Evolutionary conservation across 2,329 filamentous ascomycete species (phyloP), one percentile per base, ranked within the genome.

Genomic region (Aspergillus hortae): DNA sequence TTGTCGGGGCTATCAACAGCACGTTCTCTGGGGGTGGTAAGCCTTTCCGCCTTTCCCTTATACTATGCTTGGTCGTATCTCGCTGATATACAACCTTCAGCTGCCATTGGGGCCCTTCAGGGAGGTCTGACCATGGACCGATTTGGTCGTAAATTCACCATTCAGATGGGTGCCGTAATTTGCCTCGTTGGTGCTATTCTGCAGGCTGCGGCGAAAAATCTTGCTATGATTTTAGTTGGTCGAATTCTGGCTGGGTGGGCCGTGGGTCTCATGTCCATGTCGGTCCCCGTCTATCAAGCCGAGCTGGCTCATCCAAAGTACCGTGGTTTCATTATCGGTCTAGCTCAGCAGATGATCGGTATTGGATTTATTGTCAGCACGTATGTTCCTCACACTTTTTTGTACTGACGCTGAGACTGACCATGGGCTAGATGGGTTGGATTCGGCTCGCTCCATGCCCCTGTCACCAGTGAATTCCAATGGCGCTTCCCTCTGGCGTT

Each of bases 1-100:
- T 83, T 46, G 74, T 85, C 51, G 84, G 84, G 10, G 83, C 83
- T 17, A 81, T 86, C 63, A 83, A 84, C 61, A 82, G 82, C 52
- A 85, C 84, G 21, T 86, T 86, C 59, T 78, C 77, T 12, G 80
- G 79, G 4, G 80, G 80, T n/a, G 80, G 79, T 51, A 53, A 11
- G 62, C 30, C 27, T 3, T 23, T 17, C 23, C 17, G 5, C 30
- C 4, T 11, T 19, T 42, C 9, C 9, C 4, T 17, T 38, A 15
- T 15, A 2, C n/a, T 35, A 17, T 42, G 9, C 15, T 43, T 9
- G 23, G 23, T 6, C 23, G 23, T 23, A 5, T 23, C n/a, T 33
- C 30, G 14, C 50, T 57, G 46, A 58, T 38, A 17, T 14, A n/a
- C 15, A 4, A 21, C 32, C 15, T 25, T 44, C 15, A 66, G 63